These are phyloP conservation scores for Drechslerella dactyloides DNA, from an alignment of 2,329 filamentous ascomycete species.

Conservation along the genomic window DNA sequence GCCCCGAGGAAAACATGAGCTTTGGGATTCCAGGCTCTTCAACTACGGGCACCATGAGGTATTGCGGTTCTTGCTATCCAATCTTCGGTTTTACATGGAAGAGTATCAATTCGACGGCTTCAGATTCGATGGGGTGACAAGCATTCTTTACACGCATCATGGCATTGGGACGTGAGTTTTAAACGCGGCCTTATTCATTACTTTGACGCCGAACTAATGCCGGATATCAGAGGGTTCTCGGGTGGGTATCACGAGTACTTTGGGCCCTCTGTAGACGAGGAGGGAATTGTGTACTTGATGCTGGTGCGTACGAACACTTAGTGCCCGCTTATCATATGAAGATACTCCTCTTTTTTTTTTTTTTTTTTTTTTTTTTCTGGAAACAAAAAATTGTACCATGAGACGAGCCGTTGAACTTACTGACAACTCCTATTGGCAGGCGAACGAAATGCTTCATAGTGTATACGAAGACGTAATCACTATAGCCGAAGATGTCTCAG, in stretches of 20 bases:
- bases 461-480: slow-evolving; percentile 88
- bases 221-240: slow-evolving; percentile 74
- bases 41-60: slow-evolving; percentile 97
- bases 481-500: slow-evolving; percentile 94
- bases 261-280: slow-evolving; percentile 84
- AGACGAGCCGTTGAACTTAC: not conserved
- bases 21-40: slow-evolving; percentile 96
- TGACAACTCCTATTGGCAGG: slow-evolving; percentile 57
- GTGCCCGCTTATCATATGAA: not conserved
- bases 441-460: slow-evolving; percentile 93
- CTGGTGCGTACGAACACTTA: slow-evolving; percentile 59
- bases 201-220: not conserved
- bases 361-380: not conserved
- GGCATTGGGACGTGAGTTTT: slow-evolving; percentile 87
- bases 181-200: not conserved
- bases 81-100: slow-evolving; percentile 98
- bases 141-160: slow-evolving; percentile 95
- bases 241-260: slow-evolving; percentile 99
- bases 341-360: not conserved
- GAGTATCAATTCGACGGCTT: slow-evolving; percentile 97
- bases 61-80: slow-evolving; percentile 91
- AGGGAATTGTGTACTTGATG: slow-evolving; percentile 93
- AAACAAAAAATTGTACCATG: not conserved
- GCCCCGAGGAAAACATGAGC: slow-evolving; percentile 80
- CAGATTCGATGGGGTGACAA: slow-evolving; percentile 96